Conservation (phyloP, 2,329 filamentous ascomycete species). For the Colletotrichum sp. region DNA sequence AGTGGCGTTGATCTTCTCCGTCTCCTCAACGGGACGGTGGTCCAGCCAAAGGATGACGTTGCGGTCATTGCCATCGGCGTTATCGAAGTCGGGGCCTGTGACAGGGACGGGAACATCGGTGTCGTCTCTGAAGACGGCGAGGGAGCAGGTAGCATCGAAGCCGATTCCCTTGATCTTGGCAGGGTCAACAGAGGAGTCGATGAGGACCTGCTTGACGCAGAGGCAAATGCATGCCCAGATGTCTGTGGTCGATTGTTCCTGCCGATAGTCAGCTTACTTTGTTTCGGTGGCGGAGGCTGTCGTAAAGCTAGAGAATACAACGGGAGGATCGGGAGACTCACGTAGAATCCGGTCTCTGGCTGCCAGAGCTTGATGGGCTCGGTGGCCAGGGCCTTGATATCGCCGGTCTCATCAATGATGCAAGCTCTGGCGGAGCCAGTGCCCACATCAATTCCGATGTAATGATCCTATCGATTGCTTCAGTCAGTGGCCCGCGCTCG, state of each 20-base stretch:
- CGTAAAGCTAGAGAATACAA: neutral
- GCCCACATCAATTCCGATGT: constrained; percentile 92
- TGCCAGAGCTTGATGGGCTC: constrained; percentile 84
- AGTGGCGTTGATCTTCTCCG: constrained; percentile 90
- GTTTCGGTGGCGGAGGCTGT: neutral
- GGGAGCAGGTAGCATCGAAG: constrained; percentile 98
- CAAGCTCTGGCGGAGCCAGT: constrained; percentile 95
- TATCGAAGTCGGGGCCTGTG: constrained; percentile 80
- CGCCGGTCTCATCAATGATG: constrained; percentile 89
- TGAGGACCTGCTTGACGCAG: constrained; percentile 82
- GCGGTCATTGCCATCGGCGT: constrained; percentile 80
- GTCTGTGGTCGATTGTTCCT: constrained; percentile 97
- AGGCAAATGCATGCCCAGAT: constrained; percentile 96
- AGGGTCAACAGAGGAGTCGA: constrained; percentile 80
- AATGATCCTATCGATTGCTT: constrained; percentile 53
- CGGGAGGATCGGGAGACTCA: constrained; percentile 38
- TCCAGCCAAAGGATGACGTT: constrained; percentile 99
- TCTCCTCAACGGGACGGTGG: constrained; percentile 89
- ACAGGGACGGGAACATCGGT: constrained; percentile 92
- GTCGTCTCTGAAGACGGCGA: constrained; percentile 87
- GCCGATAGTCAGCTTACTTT: neutral
- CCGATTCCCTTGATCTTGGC: constrained; percentile 85
- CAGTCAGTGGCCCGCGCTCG: neutral
- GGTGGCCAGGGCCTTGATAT: constrained; percentile 79
- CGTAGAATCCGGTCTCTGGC: constrained; percentile 77